Base-by-base conservation (phyloP, 2,329 filamentous ascomycete species). In the Oidium heveae region DNA sequence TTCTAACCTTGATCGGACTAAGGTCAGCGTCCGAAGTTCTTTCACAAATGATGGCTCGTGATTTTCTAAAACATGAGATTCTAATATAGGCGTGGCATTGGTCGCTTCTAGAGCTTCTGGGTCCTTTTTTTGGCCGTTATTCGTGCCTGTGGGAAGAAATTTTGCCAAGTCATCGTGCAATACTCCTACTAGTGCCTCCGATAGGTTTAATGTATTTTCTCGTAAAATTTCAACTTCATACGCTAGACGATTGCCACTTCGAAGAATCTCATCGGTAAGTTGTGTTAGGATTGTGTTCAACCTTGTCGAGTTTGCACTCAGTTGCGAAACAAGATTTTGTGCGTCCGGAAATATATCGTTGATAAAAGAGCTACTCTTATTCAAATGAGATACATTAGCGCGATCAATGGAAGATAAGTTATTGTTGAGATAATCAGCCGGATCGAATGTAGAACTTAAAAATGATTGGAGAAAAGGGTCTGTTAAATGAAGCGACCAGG, bases 191-290 rank as follows among this genome's bases (percentile, higher is more conserved):
- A 96, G 70, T 1, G 82, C 75, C 64, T 95, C 88, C 0, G 80
- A 79, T 37, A 95, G 70, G n/a, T 83, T 75, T 50, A 87, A 69
- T 2, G 86, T 84, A 68, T 95, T 88, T 58, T 88, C 88, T n/a
- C 87, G 78, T 52, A 96, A 68, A 18, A 96, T 76, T 67, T 96
- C 89, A 20, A 96, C 89, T 68, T 96, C 86, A 64, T 98, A 98
- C 20, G 88, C 86, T 56, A 98, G 71, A 4, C 89, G 76, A 59
- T 85, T 86, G 28, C 88, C 86, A 63, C 86, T 88, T 56, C 91
- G 78, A 58, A 98, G 69, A 58, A 98, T 96, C 61, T 96, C 91
- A 66, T 98, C 89, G 12, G 91, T 95, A 57, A 96, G 72, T 63
- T 89, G 82, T 34, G 87, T 94, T 56, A 98, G 74, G 49, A 80